Percentiles rank a stretch among this genome's conserved stretches.
Evolutionary conservation across 2,329 filamentous ascomycete genomes (phyloP).

Genomic region (Aspergillus tubingensis): DNA sequence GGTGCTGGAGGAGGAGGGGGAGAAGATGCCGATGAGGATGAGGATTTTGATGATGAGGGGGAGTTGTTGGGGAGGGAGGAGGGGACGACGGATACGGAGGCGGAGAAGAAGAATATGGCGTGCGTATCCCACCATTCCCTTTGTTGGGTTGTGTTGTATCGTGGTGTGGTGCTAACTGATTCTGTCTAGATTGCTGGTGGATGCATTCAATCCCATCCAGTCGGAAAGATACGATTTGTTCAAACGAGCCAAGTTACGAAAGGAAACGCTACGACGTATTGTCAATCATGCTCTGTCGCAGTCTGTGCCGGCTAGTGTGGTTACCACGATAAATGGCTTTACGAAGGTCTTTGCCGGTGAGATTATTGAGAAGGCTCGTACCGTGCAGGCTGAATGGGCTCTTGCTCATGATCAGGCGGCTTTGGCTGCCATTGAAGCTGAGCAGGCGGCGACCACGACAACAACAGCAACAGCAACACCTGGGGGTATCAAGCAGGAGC

Average conservation of each 20-base stretch:
- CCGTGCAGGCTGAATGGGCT: constrained; percentile 59
- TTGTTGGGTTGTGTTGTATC: no score
- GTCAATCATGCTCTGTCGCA: constrained; percentile 69
- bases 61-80: constrained; percentile 49
- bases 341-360: constrained; percentile 68
- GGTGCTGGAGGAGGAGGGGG: constrained; percentile 45
- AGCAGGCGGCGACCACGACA: constrained; percentile 52
- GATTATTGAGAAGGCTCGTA: constrained; percentile 65
- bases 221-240: constrained; percentile 52
- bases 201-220: constrained; percentile 51
- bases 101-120: constrained; percentile 55
- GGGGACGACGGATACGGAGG: constrained; percentile 50
- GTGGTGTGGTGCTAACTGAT: neutral
- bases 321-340: constrained; percentile 65
- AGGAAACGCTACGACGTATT: constrained; percentile 55
- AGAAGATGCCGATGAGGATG: constrained; percentile 53
- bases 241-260: constrained; percentile 53
- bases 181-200: constrained; percentile 44
- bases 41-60: constrained; percentile 52
- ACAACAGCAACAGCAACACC: constrained; percentile 23
- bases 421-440: constrained; percentile 57
- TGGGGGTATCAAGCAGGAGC: constrained; percentile 27
- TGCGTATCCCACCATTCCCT: constrained; percentile 18
- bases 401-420: constrained; percentile 55
- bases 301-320: constrained; percentile 64